A percentile compares a stretch with the other conserved stretches of the same genome.
phyloP scores from a whole-genome alignment of 176 grass and related monocot species.

The Lolium perenne region DNA sequence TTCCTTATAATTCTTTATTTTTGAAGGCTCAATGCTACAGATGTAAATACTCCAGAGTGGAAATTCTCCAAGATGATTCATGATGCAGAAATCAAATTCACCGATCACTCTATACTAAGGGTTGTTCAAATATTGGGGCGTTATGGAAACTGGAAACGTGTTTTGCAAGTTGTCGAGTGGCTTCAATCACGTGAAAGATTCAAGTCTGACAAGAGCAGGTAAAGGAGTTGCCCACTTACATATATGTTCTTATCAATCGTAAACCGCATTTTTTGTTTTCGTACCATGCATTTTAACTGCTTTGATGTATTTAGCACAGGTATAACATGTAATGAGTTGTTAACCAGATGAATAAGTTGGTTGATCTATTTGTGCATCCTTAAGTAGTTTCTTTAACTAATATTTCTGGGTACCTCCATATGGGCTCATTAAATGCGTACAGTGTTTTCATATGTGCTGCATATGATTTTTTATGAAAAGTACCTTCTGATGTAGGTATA shows the following conservation, averaged over 20 bases:
- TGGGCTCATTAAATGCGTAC: neutral
- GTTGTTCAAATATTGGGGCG: constrained; percentile 81
- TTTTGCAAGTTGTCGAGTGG: constrained; percentile 96
- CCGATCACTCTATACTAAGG: constrained; percentile 86
- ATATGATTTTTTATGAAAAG: constrained; percentile 32
- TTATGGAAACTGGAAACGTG: constrained; percentile 88
- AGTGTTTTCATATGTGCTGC: constrained; percentile 13
- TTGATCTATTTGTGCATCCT: constrained; percentile 15
- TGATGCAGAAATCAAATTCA: constrained; percentile 82
- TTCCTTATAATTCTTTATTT: constrained; percentile 51
- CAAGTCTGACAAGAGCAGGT: constrained; percentile 90
- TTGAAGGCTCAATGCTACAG: constrained; percentile 90
- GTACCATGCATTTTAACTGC: constrained; percentile 14
- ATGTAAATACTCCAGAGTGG: constrained; percentile 92
- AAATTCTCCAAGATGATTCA: constrained; percentile 94
- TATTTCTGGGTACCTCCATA: constrained; percentile 8
- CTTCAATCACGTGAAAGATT: constrained; percentile 91
- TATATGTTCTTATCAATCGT: constrained; percentile 35
- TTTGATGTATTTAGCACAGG: constrained; percentile 7
- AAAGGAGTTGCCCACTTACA: constrained; percentile 5
- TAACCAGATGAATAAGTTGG: constrained; percentile 8
- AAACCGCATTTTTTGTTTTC: constrained; percentile 24
- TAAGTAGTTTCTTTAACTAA: constrained; percentile 36
- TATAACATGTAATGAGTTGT: neutral
- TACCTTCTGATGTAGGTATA: constrained; percentile 71